These are phyloP conservation scores for Candida sonorensis DNA, from an alignment of 805 yeast genomes.

Conservation along the genomic window DNA sequence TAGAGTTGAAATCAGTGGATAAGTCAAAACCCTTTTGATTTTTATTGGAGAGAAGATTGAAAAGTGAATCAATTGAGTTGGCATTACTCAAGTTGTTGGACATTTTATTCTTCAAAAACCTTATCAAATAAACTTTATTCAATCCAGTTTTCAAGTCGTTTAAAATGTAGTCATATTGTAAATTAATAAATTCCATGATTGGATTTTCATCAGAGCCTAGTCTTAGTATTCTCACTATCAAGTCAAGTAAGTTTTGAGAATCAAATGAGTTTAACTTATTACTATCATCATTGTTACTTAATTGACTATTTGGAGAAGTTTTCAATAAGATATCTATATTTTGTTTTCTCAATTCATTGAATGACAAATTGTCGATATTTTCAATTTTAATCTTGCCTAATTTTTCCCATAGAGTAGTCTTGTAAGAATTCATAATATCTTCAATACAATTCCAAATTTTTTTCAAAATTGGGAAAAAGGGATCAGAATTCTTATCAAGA, in stretches of 20 bases:
- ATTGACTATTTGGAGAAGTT: no score
- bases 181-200: constrained; percentile 51
- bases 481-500: constrained; percentile 7
- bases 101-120: constrained; percentile 34
- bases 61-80: constrained; percentile 17
- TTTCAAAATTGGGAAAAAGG: constrained; percentile 30
- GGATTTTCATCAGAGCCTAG: constrained; percentile 61
- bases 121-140: constrained; percentile 33
- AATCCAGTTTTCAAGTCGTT: constrained; percentile 31
- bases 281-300: no score
- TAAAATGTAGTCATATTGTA: constrained; percentile 37
- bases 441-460: constrained; percentile 54
- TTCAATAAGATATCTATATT: no score
- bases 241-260: constrained; percentile 27
- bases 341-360: constrained; percentile 2
- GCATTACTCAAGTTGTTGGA: no score
- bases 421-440: constrained; percentile 45
- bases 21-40: no score
- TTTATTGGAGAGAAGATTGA: constrained; percentile 13
- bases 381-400: constrained; percentile 31
- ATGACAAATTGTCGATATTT: constrained; percentile 14
- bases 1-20: constrained; percentile 47
- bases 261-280: no score
- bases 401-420: constrained; percentile 44
- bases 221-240: constrained; percentile 51